Base-by-base conservation (phyloP, 768 basidiomycete species). In the Lactifluus hygrophoroides region DNA sequence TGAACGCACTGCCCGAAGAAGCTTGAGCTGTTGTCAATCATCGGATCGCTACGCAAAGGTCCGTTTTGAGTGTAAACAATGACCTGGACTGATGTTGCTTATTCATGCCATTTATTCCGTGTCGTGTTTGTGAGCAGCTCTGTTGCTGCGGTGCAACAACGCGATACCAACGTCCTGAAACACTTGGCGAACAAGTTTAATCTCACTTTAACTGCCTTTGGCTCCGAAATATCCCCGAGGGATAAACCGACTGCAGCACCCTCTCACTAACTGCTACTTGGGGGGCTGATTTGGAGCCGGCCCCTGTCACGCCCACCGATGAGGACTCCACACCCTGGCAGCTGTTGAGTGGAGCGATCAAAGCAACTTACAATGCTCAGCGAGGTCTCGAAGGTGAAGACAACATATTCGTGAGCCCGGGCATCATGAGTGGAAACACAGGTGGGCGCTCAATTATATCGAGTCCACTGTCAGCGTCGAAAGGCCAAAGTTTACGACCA, bases 1-100 rank as follows among this genome's bases (percentile, higher is more conserved):
- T 72, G 42, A 78, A 80, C 57, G 76, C 77, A 1, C 69, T 80
- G 13, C 76, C 77, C 0, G 79, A 80, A 60, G 67, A 66, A 32
- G 73, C 66, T n/a, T 72, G 66, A 57, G 73, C 72, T 6, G 56
- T 76, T 3, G 21, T 56, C 19, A 56, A 56, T 48, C 54, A 56
- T 30, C 67, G 72, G 9, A 64, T 76, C 53, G 71, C 67, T 35
- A 70, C 69, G 10, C 68, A 74, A 55, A 74, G 64, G 69, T 66
- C 38, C 2, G 57, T 40, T 37, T 28, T 6, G 19, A 5, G 32
- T 1, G 28, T 55, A 3, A 28, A n/a, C 7, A 16, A n/a, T 2
- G 32, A 6, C 35, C 5, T 11, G 13, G 13, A 42, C n/a, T 42
- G 8, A 1, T 32, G 1, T 35, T 30, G 3, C 34, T 48, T n/a